Base-by-base conservation (phyloP, 2,329 filamentous ascomycete genomes). In the Fusarium pseudonygamai region DNA sequence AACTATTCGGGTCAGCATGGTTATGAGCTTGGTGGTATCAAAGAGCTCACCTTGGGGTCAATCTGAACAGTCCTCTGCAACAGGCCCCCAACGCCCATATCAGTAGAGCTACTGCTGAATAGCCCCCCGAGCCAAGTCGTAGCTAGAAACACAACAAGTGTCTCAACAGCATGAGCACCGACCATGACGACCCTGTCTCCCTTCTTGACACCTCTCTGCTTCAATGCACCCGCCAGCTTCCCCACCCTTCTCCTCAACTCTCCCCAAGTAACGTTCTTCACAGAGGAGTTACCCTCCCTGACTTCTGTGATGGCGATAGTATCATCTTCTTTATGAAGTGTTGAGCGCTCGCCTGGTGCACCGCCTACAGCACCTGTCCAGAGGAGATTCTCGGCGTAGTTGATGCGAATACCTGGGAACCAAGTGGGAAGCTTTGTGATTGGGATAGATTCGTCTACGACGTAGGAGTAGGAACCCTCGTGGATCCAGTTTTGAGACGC, bases 31-130 rank as follows among this genome's bases (percentile, higher is more conserved):
- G 22, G 18, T 14, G 24, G 4, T 28, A 15, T 12, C 14, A 36
- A 28, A 12, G 32, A 7, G 46, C 82, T 60, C 72, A 88, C 87
- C 84, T 89, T 91, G 8, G 94, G 94, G 73, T 91, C 87, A 67
- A 96, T 90, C 84, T 96, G 93, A 55, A 91, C 82, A 32, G 93
- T 85, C 39, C 94, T 85, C 81, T 96, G 93, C 75, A 97, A 77
- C 24, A 97, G 88, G 0, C 93, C 94, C 71, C 91, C 91, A 20
- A 92, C 90, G 0, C 94, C 94, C 91, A 96, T 96, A 81, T 97
- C 94, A 0, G 94, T 96, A 13, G 91, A 93, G 60, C 89, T 92
- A 53, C 89, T 93, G 73, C 90, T 93, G 79, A 96, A 96, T 3
- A 97, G 80, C 1, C 87, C 94, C 0, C 94, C 94, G 3, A 96